phyloP scores from a whole-genome alignment of 371 early-diverging fungal species.

The Mortierella sp. region DNA sequence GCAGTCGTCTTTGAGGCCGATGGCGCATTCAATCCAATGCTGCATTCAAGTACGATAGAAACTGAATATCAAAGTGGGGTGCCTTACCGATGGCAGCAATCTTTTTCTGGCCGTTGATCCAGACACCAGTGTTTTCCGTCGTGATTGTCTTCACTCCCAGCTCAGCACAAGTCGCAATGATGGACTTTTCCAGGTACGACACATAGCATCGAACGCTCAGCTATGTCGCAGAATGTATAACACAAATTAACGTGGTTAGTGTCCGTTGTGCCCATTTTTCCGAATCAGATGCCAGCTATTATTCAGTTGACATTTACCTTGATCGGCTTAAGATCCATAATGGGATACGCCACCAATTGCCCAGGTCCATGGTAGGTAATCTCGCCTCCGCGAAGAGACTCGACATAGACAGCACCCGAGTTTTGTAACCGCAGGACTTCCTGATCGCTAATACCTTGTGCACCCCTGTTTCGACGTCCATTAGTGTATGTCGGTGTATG shows the following conservation, averaged over 20 bases:
- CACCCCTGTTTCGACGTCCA: conserved; percentile 86
- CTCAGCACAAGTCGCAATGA: conserved; percentile 80
- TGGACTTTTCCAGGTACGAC: conserved; percentile 77
- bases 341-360: conserved; percentile 96
- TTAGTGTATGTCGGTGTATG: conserved; percentile 94
- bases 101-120: conserved; percentile 82
- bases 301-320: conserved; percentile 56
- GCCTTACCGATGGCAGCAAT: conserved; percentile 78
- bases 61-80: not conserved
- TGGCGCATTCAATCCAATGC: no score
- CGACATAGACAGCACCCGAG: conserved; percentile 85
- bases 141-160: conserved; percentile 77
- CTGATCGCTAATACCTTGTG: conserved; percentile 40
- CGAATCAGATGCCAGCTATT: not conserved
- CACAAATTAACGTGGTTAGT: not conserved
- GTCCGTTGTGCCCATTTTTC: not conserved
- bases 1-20: no score
- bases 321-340: conserved; percentile 80
- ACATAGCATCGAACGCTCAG: conserved; percentile 87
- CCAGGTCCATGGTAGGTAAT: conserved; percentile 98
- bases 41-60: not conserved
- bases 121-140: conserved; percentile 88
- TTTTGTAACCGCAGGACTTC: conserved; percentile 69
- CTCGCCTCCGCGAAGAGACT: conserved; percentile 93
- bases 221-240: conserved; percentile 23